Evolutionary conservation across 2,329 filamentous ascomycete genomes (phyloP), one percentile per base, ranked within the genome.

Genomic region (Corinectria fuckeliana): DNA sequence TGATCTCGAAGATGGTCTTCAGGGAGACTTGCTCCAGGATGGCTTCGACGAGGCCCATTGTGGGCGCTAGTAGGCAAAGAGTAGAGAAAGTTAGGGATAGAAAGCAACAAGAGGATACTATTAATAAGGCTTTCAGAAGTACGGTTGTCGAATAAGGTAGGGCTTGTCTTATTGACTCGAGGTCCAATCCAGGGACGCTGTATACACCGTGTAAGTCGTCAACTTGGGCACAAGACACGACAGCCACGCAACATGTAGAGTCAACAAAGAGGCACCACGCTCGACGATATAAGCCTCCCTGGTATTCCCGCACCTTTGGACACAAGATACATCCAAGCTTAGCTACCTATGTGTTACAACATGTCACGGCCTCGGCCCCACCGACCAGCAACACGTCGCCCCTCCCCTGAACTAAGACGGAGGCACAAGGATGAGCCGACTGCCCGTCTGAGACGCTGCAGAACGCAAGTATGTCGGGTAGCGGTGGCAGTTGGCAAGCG

Each of bases 31-130:
- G 73, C 58, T 77, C 75, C 61, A 83, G 45, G 26, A 82, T 55
- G 30, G 76, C 67, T 66, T 86, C 84, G 49, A 87, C 72, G 20
- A 85, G 73, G 65, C 84, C 78, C 78, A 85, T 85, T 56, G 26
- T 72, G 64, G 36, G 28, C 23, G 10, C 11, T n/a, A 20, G 28
- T 38, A 39, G 32, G 36, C 11, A 18, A 6, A 5, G 18, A 9
- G 41, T 14, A 14, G 18, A 16, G n/a, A 28, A 42, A n/a, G 21
- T 28, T 20, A 45, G 4, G 13, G 20, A 1, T 13, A 16, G 5
- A 21, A 11, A 44, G 14, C 2, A 8, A 16, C 3, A n/a, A 30
- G n/a, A 18, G 28, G 38, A n/a, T n/a, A n/a, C n/a, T n/a, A n/a
- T n/a, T n/a, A n/a, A n/a, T n/a, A n/a, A n/a, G n/a, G n/a, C n/a